Conservation (phyloP, 2,329 filamentous ascomycete species). For the Chrysoporthe cubensis region DNA sequence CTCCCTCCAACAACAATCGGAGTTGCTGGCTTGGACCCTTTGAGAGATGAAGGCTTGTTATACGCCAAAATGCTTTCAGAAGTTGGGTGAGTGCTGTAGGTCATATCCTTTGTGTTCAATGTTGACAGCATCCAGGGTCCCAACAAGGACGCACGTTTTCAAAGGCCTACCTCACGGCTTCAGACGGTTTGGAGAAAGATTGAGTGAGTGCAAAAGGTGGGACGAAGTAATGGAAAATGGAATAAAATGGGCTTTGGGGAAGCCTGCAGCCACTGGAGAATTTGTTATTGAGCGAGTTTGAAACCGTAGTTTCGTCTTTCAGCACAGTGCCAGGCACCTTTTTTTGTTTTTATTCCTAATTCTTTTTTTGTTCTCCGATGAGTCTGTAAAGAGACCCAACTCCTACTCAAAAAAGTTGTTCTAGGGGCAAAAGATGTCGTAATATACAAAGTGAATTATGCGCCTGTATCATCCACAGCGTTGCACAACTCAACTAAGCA, state of each 20-base stretch:
- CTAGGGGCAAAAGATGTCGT: no score
- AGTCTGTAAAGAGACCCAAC: not conserved
- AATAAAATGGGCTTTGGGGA: conserved; percentile 45
- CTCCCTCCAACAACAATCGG: conserved; percentile 50
- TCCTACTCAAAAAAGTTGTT: no score
- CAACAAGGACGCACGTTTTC: conserved; percentile 53
- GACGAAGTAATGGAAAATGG: conserved; percentile 48
- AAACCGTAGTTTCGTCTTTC: no score
- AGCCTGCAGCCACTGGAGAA: not conserved
- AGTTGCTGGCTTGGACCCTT: conserved; percentile 50
- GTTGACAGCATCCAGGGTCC: conserved; percentile 41
- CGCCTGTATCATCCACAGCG: not conserved
- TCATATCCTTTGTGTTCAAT: not conserved
- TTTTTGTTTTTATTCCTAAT: no score
- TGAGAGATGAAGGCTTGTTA: conserved; percentile 54
- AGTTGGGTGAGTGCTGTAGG: conserved; percentile 44
- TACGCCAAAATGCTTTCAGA: conserved; percentile 49
- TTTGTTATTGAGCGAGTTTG: not conserved
- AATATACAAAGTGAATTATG: not conserved
- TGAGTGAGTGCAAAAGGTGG: conserved; percentile 46
- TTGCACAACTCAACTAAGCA: not conserved
- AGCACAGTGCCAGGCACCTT: no score
- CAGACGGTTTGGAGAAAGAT: conserved; percentile 42
- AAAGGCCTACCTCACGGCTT: conserved; percentile 58
- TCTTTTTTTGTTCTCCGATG: not conserved